Evolutionary conservation across 192 early-diverging fungal species (phyloP), one percentile per base, ranked within the genome.

Genomic region (Mortierella antarctica): DNA sequence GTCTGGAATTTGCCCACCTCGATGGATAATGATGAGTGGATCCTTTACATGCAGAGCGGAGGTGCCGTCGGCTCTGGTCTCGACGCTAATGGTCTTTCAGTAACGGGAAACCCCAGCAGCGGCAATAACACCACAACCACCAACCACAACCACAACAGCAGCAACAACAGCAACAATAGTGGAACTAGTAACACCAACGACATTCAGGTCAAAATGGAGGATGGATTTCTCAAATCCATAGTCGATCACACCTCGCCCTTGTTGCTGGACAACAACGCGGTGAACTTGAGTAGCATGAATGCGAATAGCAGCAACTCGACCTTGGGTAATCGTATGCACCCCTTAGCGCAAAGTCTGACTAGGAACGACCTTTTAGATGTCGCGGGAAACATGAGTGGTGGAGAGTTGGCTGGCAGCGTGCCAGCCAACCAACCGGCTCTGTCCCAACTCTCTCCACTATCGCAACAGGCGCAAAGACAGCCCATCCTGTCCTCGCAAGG

Each of bases 21-120:
- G 21, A 72, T 71, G 3, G 65, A 72, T 18, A 80, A 68, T 46
- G 77, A 80, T 9, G 77, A 80, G 39, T 80, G 77, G 77, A 72
- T 68, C 60, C 20, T 72, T 14, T 80, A 72, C 41, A 80, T 80
- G 77, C 77, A 80, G 53, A 72, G 53, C 45, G 65, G 70, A 31
- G 58, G 69, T n/a, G 20, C 65, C 7, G 52, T 14, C 15, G 13
- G 67, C 17, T 41, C 51, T 48, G 45, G 10, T 68, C 52, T 54
- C 18, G 53, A 7, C 45, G 53, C 12, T 17, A 39, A 8, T 31
- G 41, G 44, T 48, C 41, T 48, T 49, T 13, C 66, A 47, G 47
- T 42, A 68, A 57, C 54, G 21, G 55, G 14, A 14, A 39, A 57
- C 41, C 57, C n/a, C 17, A 56, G 42, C 53, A 56, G 40, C 65